Evolutionary conservation across 768 basidiomycete genomes (phyloP).

Genomic region (Suillus americanus): DNA sequence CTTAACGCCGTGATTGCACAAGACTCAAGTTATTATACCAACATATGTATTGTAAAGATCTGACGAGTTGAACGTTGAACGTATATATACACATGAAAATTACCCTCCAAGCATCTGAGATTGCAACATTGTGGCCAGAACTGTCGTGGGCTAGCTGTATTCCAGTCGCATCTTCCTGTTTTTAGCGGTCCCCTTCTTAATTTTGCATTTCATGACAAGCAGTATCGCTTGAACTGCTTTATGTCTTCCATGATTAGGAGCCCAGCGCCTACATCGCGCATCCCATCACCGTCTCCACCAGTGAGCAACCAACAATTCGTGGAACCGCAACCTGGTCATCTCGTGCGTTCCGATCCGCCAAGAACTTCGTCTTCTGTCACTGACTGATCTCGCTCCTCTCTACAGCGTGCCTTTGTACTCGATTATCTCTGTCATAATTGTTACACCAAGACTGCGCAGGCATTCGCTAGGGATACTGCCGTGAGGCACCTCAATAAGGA

Average conservation of each 20-base stretch:
- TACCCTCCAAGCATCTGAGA: not conserved
- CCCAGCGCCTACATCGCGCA: not conserved
- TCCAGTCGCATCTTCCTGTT: not conserved
- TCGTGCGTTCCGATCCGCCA: conserved; percentile 35
- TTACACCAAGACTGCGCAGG: conserved; percentile 68
- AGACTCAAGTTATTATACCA: conserved; percentile 2
- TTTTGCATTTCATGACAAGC: not conserved
- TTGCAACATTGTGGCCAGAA: not conserved
- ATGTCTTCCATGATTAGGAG: conserved; percentile 1
- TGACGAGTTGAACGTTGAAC: not conserved
- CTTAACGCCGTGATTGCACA: not conserved
- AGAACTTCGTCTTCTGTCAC: not conserved
- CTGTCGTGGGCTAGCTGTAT: too few species aligned
- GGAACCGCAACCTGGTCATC: conserved; percentile 41
- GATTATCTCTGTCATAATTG: conserved; percentile 78
- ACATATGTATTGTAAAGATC: not conserved
- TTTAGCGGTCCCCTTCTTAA: not conserved
- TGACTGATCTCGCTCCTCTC: not conserved
- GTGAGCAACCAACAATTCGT: conserved; percentile 24
- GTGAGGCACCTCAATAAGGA: conserved; percentile 66
- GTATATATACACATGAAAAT: not conserved
- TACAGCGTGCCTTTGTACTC: conserved; percentile 65
- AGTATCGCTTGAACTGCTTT: not conserved
- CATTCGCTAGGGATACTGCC: conserved; percentile 63
- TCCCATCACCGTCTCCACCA: not conserved